phyloP scores from a whole-genome alignment of 176 grass and related monocot genomes.

The Microstegium vimineum region DNA sequence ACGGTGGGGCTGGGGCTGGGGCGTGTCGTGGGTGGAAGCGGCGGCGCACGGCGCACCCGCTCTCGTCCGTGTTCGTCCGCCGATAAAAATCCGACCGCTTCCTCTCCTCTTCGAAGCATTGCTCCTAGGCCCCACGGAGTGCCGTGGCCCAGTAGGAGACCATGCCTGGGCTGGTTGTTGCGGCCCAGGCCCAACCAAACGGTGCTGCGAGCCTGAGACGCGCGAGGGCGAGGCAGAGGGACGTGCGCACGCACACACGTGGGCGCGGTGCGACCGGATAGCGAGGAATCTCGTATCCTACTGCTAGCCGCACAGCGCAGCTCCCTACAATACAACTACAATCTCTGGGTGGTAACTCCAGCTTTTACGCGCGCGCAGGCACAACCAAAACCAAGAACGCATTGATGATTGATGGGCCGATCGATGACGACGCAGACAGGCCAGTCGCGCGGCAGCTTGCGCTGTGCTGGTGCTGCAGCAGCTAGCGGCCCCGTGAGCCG shows the following conservation, averaged over 20 bases:
- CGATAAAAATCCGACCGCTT: slow-evolving; percentile 8
- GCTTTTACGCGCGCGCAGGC: neutral
- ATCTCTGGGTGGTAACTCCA: slow-evolving; percentile 31
- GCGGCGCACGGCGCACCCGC: neutral
- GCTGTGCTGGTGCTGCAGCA: neutral
- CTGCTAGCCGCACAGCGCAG: neutral
- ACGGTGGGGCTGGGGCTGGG: no score
- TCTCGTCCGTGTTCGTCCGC: slow-evolving; percentile 30
- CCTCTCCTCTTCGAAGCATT: no score
- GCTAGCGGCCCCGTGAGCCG: neutral
- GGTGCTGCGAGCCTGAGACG: neutral
- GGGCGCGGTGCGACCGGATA: neutral
- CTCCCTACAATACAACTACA: neutral
- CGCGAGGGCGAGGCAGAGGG: neutral
- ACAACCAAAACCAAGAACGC: neutral
- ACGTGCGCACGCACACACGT: neutral
- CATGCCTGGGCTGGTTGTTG: neutral
- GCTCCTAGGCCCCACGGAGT: neutral
- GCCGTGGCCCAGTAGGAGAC: neutral
- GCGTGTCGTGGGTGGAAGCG: neutral
- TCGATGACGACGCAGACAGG: neutral
- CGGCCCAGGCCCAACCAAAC: neutral
- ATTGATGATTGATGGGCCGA: slow-evolving; percentile 11
- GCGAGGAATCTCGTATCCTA: neutral
- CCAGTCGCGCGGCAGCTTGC: neutral